These are phyloP conservation scores for Ophiobolus disseminans DNA, from an alignment of 2,329 filamentous ascomycete genomes.

Conservation along the genomic window DNA sequence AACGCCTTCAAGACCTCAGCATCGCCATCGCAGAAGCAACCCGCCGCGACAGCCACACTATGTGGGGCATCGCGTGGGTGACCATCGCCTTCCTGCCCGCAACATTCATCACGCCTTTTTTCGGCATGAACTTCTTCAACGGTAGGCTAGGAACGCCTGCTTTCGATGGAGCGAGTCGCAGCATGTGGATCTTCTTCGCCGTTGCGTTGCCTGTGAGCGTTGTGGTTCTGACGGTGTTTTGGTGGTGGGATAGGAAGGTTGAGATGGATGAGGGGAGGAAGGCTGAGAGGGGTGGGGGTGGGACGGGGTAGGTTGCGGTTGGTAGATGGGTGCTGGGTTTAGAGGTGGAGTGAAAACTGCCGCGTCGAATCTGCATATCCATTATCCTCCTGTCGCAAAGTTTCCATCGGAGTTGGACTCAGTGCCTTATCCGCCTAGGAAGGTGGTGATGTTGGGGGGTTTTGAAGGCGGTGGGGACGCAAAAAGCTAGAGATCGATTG, in stretches of 20 bases:
- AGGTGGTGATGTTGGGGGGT: too few species aligned
- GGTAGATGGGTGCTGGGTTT: too few species aligned
- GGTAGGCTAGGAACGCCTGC: background rate
- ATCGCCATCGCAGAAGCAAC: background rate
- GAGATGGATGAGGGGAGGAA: background rate
- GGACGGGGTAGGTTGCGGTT: too few species aligned
- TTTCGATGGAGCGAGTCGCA: background rate
- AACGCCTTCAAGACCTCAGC: background rate
- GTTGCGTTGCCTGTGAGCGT: background rate
- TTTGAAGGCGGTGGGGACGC: too few species aligned
- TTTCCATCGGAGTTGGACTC: too few species aligned
- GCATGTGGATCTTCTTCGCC: conserved; percentile 1
- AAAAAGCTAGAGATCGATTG: too few species aligned
- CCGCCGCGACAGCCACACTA: background rate
- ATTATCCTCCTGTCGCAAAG: too few species aligned
- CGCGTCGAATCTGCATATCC: too few species aligned
- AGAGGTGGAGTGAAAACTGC: too few species aligned
- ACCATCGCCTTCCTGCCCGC: conserved; percentile 3
- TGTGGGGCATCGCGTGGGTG: conserved; percentile 1
- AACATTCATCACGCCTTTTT: conserved; percentile 1
- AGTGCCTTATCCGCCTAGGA: too few species aligned
- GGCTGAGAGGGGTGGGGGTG: too few species aligned
- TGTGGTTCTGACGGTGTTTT: background rate
- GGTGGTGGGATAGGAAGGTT: background rate
- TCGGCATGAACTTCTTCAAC: conserved; percentile 5